Evolutionary conservation across 371 early-diverging fungal species (phyloP).

Genomic region (Apophysomyces ossiformis): DNA sequence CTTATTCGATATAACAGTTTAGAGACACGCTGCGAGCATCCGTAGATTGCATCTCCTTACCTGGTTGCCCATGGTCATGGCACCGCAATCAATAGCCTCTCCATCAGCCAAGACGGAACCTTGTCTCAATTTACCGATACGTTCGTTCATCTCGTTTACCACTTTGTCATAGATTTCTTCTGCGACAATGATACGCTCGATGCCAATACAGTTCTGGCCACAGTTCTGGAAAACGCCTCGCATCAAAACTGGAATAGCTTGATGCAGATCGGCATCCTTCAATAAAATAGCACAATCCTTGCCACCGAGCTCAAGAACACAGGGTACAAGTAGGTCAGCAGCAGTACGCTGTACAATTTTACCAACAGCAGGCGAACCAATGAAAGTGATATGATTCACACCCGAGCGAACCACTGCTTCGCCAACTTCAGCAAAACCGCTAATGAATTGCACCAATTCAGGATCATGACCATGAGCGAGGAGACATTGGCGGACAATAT

Average conservation of each 20-base stretch:
- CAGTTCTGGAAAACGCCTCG: conserved; percentile 85
- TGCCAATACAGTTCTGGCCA: conserved; percentile 88
- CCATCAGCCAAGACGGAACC: conserved; percentile 74
- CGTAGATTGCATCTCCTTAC: conserved; percentile 25
- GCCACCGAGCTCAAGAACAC: conserved; percentile 91
- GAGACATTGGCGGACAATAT: conserved; percentile 70
- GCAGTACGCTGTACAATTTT: conserved; percentile 78
- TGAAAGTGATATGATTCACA: conserved; percentile 83
- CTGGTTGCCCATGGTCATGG: conserved; percentile 71
- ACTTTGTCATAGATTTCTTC: conserved; percentile 70
- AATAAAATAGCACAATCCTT: conserved; percentile 84
- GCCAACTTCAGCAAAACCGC: conserved; percentile 83
- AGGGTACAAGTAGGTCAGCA: conserved; percentile 76
- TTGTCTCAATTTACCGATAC: conserved; percentile 65
- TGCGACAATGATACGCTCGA: conserved; percentile 78
- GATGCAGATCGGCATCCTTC: conserved; percentile 72
- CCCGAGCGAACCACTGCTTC: conserved; percentile 67
- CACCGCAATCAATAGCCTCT: conserved; percentile 79
- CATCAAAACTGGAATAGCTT: conserved; percentile 74
- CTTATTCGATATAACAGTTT: neutral
- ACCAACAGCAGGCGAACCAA: conserved; percentile 85
- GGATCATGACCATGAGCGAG: conserved; percentile 73
- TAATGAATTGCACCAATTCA: conserved; percentile 79
- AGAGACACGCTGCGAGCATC: too few relatives aligned
- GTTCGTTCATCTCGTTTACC: conserved; percentile 60